Evolutionary conservation across 2,329 filamentous ascomycete species (phyloP).

Genomic region (Trichoderma lentiforme): DNA sequence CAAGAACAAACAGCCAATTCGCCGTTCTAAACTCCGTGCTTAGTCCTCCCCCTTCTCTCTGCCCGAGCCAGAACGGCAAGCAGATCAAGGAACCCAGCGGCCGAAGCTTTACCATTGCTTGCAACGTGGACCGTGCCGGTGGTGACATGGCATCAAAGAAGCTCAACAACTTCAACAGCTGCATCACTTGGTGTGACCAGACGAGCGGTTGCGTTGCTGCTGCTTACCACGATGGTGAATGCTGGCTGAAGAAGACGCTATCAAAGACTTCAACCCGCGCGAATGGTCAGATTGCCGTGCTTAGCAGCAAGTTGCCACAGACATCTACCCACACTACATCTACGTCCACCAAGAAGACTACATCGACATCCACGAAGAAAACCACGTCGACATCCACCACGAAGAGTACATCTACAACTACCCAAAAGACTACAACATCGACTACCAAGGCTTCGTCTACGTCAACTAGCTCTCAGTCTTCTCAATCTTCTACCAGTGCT

Average conservation of each 20-base stretch:
- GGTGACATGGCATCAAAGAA: background rate
- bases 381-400: background rate
- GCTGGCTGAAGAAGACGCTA: background rate
- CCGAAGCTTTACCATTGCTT: background rate
- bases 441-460: background rate
- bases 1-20: background rate
- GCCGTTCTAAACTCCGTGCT: background rate
- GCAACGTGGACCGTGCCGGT: background rate
- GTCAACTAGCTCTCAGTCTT: background rate
- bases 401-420: background rate
- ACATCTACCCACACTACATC: background rate
- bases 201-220: background rate
- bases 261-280: background rate
- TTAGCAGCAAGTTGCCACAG: constrained; percentile 1
- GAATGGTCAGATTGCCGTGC: background rate
- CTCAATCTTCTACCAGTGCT: background rate
- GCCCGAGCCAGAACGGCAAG: background rate
- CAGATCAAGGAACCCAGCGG: background rate
- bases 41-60: background rate
- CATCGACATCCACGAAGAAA: background rate
- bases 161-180: background rate
- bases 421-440: background rate
- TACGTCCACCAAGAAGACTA: background rate
- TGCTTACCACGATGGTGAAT: background rate
- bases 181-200: background rate